Base-by-base conservation (phyloP, 2,329 filamentous ascomycete species). In the Metarhizium humberi region DNA sequence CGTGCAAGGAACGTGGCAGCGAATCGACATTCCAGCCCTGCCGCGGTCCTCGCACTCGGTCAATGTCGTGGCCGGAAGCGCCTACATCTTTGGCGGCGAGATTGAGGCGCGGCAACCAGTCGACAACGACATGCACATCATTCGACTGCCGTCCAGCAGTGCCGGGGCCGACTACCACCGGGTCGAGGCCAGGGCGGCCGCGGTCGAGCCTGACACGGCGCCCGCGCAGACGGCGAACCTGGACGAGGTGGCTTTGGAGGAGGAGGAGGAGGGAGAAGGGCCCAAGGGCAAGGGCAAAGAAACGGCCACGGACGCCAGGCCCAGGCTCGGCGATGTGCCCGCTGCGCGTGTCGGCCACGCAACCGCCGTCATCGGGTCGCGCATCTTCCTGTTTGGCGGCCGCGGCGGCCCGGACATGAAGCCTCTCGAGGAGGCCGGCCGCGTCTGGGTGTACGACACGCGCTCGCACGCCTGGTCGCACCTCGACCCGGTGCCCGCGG, bases 361-460 rank as follows among this genome's bases (percentile, higher is more conserved):
- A 38, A 82, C 86, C 0, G 80, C 85, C 13, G 78, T 83, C 1
- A 80, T 94, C 56, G 78, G 84, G 56, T 78, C 79, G 48, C 84
- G 83, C 25, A 84, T 95, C 63, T 92, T 92, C 70, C 60, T 95
- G 46, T 95, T 92, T 69, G 90, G 89, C 50, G 90, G 91, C 10
- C 84, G 88, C 48, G 85, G 86, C 38, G 87, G 87, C 0, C 71
- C 77, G 3, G 82, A 82, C 32, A 85, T 88, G 80, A 74, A 79
- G 2, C 83, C 88, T 0, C 75, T 95, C 11, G 82, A 92, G 53
- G 90, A 95, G 64, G 68, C 75, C 11, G 90, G 90, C 16, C 76
- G 82, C 3, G 76, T 95, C 52, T 95, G 90, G 90, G 75, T 84
- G 34, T 92, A 88, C 63, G 81, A 90, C 66, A 84, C 86, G 1